phyloP scores from a whole-genome alignment of 495 filamentous ascomycete genomes.

The Cercophora scortea region DNA sequence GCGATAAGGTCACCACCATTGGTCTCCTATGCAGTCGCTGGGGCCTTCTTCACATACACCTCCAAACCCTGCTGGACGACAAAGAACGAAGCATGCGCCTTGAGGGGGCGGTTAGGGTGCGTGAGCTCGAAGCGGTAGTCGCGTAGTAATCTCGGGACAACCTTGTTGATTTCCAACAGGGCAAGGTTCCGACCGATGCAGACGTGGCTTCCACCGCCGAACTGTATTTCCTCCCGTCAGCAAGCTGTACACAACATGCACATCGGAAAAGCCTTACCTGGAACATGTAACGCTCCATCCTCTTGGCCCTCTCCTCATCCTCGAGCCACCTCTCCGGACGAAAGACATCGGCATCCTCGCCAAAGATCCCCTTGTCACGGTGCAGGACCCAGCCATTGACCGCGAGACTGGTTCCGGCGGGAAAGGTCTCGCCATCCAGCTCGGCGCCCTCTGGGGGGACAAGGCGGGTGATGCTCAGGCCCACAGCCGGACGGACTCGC shows the following conservation, averaged over 20 bases:
- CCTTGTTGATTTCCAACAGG: conserved; percentile 51
- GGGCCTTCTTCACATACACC: conserved; percentile 27
- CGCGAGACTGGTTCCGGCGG: conserved; percentile 41
- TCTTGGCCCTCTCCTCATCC: conserved; percentile 34
- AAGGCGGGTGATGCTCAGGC: conserved; percentile 45
- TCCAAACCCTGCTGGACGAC: conserved; percentile 44
- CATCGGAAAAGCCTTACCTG: conserved; percentile 26
- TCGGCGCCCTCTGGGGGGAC: conserved; percentile 46
- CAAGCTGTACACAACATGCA: background rate
- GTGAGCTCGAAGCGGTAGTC: conserved; percentile 45
- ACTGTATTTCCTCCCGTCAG: conserved; percentile 16
- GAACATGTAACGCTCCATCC: conserved; percentile 44
- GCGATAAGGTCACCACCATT: background rate
- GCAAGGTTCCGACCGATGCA: conserved; percentile 51
- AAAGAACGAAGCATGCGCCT: conserved; percentile 46
- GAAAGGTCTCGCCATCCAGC: conserved; percentile 46
- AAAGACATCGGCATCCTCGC: conserved; percentile 53
- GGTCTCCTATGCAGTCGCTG: background rate
- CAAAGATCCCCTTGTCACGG: conserved; percentile 48
- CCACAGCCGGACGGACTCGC: conserved; percentile 55
- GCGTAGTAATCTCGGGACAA: conserved; percentile 39
- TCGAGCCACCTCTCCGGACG: conserved; percentile 61
- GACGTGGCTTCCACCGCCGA: conserved; percentile 44
- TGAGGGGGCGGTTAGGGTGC: conserved; percentile 34
- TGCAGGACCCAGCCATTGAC: conserved; percentile 49